phyloP scores from a whole-genome alignment of 805 yeast genomes.

The Kuraishia borneana region DNA sequence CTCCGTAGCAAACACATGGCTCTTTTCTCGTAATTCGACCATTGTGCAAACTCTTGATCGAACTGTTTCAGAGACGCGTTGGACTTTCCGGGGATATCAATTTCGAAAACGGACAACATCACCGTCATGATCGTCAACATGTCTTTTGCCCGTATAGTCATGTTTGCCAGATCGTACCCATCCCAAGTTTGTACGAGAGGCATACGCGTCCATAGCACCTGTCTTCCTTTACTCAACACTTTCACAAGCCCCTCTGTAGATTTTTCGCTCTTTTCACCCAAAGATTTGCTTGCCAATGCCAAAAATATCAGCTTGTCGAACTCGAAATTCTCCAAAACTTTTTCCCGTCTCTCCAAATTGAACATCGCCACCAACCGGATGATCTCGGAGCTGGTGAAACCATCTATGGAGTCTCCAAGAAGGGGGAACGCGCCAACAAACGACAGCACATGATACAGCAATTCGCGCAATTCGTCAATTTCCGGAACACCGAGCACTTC shows the following conservation, averaged over 20 bases:
- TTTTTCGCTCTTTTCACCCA: conserved; percentile 4
- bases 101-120: conserved; percentile 30
- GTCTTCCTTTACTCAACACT: conserved; percentile 10
- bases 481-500: conserved; percentile 22
- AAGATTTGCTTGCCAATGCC: conserved; percentile 18
- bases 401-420: conserved; percentile 12
- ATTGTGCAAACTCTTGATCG: conserved; percentile 16
- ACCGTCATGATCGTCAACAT: conserved; percentile 37
- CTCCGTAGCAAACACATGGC: conserved; percentile 37
- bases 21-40: conserved; percentile 29
- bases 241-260: conserved; percentile 9
- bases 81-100: conserved; percentile 10
- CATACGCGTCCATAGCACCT: conserved; percentile 18
- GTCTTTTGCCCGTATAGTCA: conserved; percentile 26
- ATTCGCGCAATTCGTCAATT: conserved; percentile 16
- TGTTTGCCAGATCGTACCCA: conserved; percentile 24
- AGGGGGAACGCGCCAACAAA: conserved; percentile 41
- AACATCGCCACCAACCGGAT: conserved; percentile 32
- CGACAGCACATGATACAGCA: conserved; percentile 28
- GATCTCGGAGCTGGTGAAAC: conserved; percentile 26
- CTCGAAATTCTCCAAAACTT: conserved; percentile 23
- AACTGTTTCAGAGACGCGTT: conserved; percentile 9
- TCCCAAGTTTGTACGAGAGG: conserved; percentile 31
- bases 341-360: conserved; percentile 28
- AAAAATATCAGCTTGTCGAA: conserved; percentile 34